Evolutionary conservation across 169 alveolate genomes (phyloP).

Genomic region (Amoebophrya sp.): DNA sequence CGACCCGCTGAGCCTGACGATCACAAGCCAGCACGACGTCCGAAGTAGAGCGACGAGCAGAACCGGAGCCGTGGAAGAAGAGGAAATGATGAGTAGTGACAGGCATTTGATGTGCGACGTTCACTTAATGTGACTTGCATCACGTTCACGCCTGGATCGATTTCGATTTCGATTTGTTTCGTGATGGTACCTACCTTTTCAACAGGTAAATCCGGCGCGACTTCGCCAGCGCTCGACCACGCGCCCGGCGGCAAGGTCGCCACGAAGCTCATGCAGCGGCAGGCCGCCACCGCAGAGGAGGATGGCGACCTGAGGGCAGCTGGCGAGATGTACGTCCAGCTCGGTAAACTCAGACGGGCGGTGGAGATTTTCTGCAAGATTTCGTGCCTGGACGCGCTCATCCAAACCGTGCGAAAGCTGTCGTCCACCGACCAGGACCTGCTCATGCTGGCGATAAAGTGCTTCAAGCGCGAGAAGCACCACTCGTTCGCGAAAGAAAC

Average conservation of each 20-base stretch:
- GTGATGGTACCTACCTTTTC: too few relatives aligned
- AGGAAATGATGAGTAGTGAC: too few relatives aligned
- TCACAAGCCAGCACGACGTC: neutral
- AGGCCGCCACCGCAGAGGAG: slow-evolving; percentile 8
- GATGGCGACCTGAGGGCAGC: neutral
- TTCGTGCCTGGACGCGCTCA: neutral
- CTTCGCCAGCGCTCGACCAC: too few relatives aligned
- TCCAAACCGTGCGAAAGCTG: neutral
- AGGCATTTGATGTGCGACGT: too few relatives aligned
- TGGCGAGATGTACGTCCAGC: slow-evolving; percentile 12
- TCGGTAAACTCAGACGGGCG: neutral
- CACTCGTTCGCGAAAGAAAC: slow-evolving; percentile 73
- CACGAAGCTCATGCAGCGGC: neutral
- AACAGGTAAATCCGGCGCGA: too few relatives aligned
- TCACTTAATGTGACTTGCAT: too few relatives aligned
- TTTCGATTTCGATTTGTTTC: too few relatives aligned
- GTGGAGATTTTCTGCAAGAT: slow-evolving; percentile 1
- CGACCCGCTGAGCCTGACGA: neutral
- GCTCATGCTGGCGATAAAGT: slow-evolving; percentile 8
- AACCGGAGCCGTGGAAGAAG: too few relatives aligned
- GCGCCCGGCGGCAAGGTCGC: neutral
- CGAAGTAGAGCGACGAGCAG: too few relatives aligned
- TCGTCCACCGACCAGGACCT: neutral
- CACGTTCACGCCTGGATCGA: too few relatives aligned
- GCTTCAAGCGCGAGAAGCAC: slow-evolving; percentile 47